Base-by-base conservation (phyloP, 2,329 filamentous ascomycete species). In the Daldinia sp. region DNA sequence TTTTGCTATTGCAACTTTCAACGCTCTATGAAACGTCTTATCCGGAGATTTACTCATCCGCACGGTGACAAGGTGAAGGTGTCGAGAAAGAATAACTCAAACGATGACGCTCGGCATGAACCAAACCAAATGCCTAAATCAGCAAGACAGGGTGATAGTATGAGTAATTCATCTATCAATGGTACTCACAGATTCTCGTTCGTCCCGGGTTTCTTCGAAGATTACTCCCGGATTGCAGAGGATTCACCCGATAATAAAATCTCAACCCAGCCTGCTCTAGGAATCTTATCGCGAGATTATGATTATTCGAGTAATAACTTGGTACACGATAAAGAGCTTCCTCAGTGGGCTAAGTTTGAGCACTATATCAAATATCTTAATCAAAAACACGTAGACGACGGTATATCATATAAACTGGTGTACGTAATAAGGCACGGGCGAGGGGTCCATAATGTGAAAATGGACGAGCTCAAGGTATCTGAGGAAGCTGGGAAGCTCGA, bases 341-440 rank as follows among this genome's bases (percentile, higher is more conserved):
- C n/a, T 23, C 64, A 67, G 15, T 67, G 65, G 65, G 10, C 4
- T 15, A 47, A 23, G 11, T 61, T 67, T 23, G 52, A 49, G 11
- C 35, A 30, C 2, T 60, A 65, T n/a, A 6, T 65, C 7, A 9
- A 51, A 39, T 4, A 43, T 25, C 48, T 67, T 7, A 67, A 65
- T 4, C 9, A 39, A 13, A 11, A 15, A 15, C 23, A 54, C 13
- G 30, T 19, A 23, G 19, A 41, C 4, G 47, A 60, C 9, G 65
- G 48, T 9, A 55, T 35, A 27, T 66, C 48, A 1, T 66, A 64
- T 30, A 68, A 68, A 45, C n/a, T 68, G 7, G 19, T 68, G 3
- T 66, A 56, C 15, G 15, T 68, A 4, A 61, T 66, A 29, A 63
- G 66, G 3, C 66, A 68, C 32, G 66, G 63, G 17, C 25, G 25